Base-by-base conservation (phyloP, 2,329 filamentous ascomycete genomes). In the Pyrenochaeta sp. region DNA sequence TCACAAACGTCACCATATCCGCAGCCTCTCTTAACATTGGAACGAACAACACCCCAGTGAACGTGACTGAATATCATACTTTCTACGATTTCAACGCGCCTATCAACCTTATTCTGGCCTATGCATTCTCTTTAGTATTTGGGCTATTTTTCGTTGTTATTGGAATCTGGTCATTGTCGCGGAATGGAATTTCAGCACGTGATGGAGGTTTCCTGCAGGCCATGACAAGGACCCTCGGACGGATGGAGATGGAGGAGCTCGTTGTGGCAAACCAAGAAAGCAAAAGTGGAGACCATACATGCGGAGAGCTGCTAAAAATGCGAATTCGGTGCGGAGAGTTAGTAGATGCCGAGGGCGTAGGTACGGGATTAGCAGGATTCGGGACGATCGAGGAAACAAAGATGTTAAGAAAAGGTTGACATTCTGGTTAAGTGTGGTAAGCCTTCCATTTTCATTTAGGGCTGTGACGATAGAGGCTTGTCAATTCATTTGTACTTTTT, bases 281-380 rank as follows among this genome's bases (percentile, higher is more conserved):
- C 12, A 4, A 5, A 4, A 11, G 11, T 17, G 32, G 32, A 17
- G 15, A 35, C 12, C 5, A 35, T 35, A 27, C 9, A 9, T 9
- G 4, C 23, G 5, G 14, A 35, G 32, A 35, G 5, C 11, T 35
- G 11, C 32, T 35, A n/a, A 11, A 35, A 4, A 5, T 35, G 11
- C 5, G 14, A 35, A 12, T 35, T 5, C 32, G 32, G 15, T 35
- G 14, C 18, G 55, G 51, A 1, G 43, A 48, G 36, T 45, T 46
- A 1, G 32, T 32, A 4, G 20, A 23, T 41, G 7, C 18, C n/a
- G 9, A 20, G 7, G 39, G 49, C 10, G 44, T 53, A 14, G 50
- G 53, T 20, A 52, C 46, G 1, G 67, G 64, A 0, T 66, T 64
- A 3, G 57, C 27, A 15, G 32, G 32, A 17, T 35, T 35, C 15